phyloP scores from a whole-genome alignment of 768 basidiomycete species.

The Grammothele lineata region DNA sequence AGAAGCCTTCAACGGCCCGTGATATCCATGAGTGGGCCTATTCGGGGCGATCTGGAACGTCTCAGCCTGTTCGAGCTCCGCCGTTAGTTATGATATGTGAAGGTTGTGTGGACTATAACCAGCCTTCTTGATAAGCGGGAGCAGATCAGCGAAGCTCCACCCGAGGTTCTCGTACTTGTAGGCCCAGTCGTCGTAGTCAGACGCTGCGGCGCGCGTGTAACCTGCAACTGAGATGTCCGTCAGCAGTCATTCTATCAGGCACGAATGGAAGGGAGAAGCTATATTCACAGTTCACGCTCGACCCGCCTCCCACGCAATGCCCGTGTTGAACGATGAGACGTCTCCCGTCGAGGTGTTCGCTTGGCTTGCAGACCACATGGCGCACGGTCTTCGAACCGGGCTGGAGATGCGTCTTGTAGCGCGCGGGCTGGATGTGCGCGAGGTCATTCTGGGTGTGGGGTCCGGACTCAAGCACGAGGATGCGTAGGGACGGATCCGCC shows the following conservation, averaged over 20 bases:
- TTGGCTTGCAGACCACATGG: constrained; percentile 34
- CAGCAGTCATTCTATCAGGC: too few species aligned
- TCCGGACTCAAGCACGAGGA: constrained; percentile 59
- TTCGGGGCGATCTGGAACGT: constrained; percentile 28
- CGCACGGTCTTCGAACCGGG: constrained; percentile 39
- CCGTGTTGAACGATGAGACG: constrained; percentile 39
- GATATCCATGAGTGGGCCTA: constrained; percentile 32
- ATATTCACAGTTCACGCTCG: constrained; percentile 48
- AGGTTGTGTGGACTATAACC: not conserved
- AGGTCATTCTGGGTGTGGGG: constrained; percentile 43
- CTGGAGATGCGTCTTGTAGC: constrained; percentile 38
- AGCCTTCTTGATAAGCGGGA: constrained; percentile 54
- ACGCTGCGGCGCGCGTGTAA: constrained; percentile 56
- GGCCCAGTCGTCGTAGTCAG: constrained; percentile 67
- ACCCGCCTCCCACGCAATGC: constrained; percentile 55
- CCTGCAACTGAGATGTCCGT: constrained; percentile 28
- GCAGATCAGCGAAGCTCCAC: constrained; percentile 54
- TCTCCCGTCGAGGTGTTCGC: constrained; percentile 42
- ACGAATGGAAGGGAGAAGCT: too few species aligned
- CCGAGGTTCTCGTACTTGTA: constrained; percentile 45
- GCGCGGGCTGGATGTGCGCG: constrained; percentile 48
- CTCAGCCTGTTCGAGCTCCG: too few species aligned
- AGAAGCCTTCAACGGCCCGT: constrained; percentile 34
- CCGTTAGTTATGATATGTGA: not conserved
- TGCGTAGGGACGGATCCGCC: constrained; percentile 48